Evolutionary conservation across 352 stramenopile species (phyloP).

Genomic region (Elongisporangium prolatum): DNA sequence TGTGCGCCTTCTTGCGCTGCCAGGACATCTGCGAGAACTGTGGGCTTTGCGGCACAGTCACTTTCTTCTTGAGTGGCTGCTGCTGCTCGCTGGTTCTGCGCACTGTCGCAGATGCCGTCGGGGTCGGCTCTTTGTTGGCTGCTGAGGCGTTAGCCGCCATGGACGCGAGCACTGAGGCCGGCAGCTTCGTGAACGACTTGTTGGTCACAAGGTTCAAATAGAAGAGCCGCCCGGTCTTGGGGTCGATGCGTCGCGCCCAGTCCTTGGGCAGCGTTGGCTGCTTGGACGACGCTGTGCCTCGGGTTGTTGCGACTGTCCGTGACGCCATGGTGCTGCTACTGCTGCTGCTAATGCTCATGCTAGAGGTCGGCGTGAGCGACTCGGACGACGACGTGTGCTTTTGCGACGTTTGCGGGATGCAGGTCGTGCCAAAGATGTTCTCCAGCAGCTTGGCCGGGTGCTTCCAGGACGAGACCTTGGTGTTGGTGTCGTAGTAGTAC

Average conservation of each 20-base stretch:
- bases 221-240: constrained; percentile 73
- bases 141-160: constrained; percentile 51
- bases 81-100: constrained; percentile 5
- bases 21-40: constrained; percentile 84
- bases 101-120: constrained; percentile 1
- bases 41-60: constrained; percentile 61
- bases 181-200: constrained; percentile 72
- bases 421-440: constrained; percentile 41
- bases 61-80: constrained; percentile 32
- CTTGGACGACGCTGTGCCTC: constrained; percentile 23
- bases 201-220: constrained; percentile 86
- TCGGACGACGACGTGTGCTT: constrained; percentile 26
- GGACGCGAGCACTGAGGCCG: constrained; percentile 61
- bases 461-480: constrained; percentile 74
- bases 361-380: constrained; percentile 34
- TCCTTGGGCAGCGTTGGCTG: constrained; percentile 59
- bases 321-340: no score
- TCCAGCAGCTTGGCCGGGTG: constrained; percentile 56
- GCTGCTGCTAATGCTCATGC: constrained; percentile 12
- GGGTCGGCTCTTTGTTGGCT: constrained; percentile 16
- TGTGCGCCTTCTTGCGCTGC: constrained; percentile 52
- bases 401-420: constrained; percentile 9
- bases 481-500: constrained; percentile 73
- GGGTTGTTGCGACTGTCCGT: constrained; percentile 9
- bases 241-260: constrained; percentile 70